Evolutionary conservation across 129 eudicot genomes (phyloP).

Genomic region (Saussurea involucrata): DNA sequence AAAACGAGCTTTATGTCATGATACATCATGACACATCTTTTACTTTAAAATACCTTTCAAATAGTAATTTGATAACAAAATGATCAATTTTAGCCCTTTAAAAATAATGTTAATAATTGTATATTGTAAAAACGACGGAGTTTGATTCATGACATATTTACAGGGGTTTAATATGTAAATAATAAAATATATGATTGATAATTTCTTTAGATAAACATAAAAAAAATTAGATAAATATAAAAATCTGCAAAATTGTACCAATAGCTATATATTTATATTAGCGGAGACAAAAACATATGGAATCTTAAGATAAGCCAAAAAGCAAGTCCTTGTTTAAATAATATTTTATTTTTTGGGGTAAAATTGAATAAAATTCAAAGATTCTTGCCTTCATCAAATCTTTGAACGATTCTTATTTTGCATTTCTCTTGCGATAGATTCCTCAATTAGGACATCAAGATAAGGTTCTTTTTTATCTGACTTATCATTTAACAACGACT

Average conservation of each 20-base stretch:
- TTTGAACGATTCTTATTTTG: slow-evolving; percentile 33
- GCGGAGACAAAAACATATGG: slow-evolving; percentile 13
- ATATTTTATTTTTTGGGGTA: neutral
- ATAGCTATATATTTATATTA: neutral
- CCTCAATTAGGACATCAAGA: slow-evolving; percentile 28
- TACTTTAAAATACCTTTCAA: neutral
- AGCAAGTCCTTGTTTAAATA: slow-evolving; percentile 9
- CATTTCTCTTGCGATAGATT: slow-evolving; percentile 29
- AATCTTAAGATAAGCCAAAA: slow-evolving; percentile 10
- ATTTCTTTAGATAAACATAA: neutral
- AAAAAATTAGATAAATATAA: neutral
- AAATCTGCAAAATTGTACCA: neutral
- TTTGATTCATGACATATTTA: neutral
- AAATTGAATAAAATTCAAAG: slow-evolving; percentile 36
- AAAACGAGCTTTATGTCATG: no score
- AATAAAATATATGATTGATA: neutral
- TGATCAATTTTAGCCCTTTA: neutral
- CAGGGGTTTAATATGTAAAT: neutral
- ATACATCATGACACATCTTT: no score
- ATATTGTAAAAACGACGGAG: neutral
- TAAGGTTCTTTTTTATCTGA: slow-evolving; percentile 10
- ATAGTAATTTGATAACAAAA: neutral
- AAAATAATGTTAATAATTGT: neutral
- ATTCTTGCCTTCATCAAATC: slow-evolving; percentile 45
- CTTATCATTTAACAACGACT: neutral